Conservation (phyloP, 169 alveolate genomes). For the Cryptosporidium ubiquitum region DNA sequence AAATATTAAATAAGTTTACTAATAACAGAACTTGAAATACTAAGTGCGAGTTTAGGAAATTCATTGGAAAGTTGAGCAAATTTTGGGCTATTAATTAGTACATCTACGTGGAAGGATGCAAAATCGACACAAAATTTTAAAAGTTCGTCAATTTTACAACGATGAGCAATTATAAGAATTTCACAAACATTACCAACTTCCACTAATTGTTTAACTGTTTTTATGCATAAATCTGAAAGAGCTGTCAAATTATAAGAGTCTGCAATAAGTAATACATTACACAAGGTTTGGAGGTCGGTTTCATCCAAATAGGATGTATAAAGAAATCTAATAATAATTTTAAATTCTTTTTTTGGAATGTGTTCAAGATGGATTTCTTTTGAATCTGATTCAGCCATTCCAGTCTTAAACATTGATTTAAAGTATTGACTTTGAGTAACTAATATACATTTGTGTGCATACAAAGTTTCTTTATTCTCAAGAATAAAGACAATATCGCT, state of each 20-base stretch:
- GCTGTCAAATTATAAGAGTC: slow-evolving; percentile 44
- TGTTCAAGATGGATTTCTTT: slow-evolving; percentile 35
- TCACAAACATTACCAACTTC: slow-evolving; percentile 59
- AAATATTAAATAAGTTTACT: not conserved
- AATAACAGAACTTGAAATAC: slow-evolving; percentile 31
- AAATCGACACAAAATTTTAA: slow-evolving; percentile 41
- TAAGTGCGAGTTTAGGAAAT: slow-evolving; percentile 38
- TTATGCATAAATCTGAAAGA: slow-evolving; percentile 25
- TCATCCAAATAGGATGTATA: slow-evolving; percentile 61
- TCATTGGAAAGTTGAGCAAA: slow-evolving; percentile 6
- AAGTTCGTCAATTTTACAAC: not conserved
- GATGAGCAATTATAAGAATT: slow-evolving; percentile 24
- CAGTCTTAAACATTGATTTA: slow-evolving; percentile 56
- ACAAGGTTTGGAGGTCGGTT: slow-evolving; percentile 29
- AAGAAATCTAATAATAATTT: slow-evolving; percentile 36
- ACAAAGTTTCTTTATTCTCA: slow-evolving; percentile 25
- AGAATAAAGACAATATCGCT: slow-evolving; percentile 53
- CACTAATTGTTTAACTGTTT: slow-evolving; percentile 20
- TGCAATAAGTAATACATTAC: slow-evolving; percentile 44
- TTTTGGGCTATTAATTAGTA: slow-evolving; percentile 9
- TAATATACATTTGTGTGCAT: slow-evolving; percentile 62
- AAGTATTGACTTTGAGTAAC: slow-evolving; percentile 58
- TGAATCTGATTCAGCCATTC: slow-evolving; percentile 40
- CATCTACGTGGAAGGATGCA: slow-evolving; percentile 40
- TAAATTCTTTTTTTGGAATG: slow-evolving; percentile 41